Evolutionary conservation across 768 basidiomycete species (phyloP).

Genomic region (Polyporus arcularius): DNA sequence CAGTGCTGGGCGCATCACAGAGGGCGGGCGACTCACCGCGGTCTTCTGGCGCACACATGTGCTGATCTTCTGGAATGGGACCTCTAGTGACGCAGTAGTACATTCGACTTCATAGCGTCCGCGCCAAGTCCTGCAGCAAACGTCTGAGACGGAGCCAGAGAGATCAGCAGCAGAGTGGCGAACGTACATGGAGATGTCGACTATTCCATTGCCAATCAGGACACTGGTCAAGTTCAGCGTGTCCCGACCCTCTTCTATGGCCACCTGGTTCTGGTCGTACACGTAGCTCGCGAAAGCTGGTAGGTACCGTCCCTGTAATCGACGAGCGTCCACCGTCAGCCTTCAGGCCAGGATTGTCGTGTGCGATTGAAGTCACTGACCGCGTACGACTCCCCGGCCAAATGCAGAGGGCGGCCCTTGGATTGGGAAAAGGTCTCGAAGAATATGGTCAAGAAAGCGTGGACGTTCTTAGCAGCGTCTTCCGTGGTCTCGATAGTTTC

Average conservation of each 20-base stretch:
- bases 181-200: constrained; percentile 51
- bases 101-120: constrained; percentile 54
- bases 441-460: constrained; percentile 77
- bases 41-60: constrained; percentile 61
- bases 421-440: constrained; percentile 79
- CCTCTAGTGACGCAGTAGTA: constrained; percentile 49
- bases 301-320: constrained; percentile 61
- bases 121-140: constrained; percentile 34
- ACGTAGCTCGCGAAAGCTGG: constrained; percentile 78
- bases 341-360: not conserved
- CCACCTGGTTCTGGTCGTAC: constrained; percentile 65
- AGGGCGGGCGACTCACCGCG: constrained; percentile 41
- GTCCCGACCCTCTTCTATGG: constrained; percentile 49
- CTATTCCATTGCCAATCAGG: constrained; percentile 76
- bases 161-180: not conserved
- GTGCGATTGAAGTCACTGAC: constrained; percentile 38
- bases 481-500: constrained; percentile 75
- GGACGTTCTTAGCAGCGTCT: constrained; percentile 74
- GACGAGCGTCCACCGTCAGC: not conserved
- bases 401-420: constrained; percentile 64
- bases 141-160: not conserved
- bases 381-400: constrained; percentile 75
- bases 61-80: constrained; percentile 46
- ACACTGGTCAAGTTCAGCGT: constrained; percentile 68
- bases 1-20: not conserved